Evolutionary conservation across 495 filamentous ascomycete species (phyloP).

Genomic region (Neurospora sp.): DNA sequence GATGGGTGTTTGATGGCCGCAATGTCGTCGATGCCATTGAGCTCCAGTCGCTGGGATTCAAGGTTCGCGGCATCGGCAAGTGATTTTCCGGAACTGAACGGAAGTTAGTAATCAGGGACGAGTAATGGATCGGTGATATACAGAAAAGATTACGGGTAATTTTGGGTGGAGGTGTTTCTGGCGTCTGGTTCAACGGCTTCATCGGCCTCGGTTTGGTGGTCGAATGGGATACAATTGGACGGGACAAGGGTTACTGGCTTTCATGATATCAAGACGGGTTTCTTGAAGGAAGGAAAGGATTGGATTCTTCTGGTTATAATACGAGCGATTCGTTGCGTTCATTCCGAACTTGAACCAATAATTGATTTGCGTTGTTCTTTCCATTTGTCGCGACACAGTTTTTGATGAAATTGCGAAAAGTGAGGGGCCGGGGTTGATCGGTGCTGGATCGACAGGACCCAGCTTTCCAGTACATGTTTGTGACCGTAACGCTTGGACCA

Average conservation of each 20-base stretch:
- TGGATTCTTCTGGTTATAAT: neutral
- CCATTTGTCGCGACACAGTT: neutral
- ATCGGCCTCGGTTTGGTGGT: neutral
- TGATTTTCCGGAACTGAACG: neutral
- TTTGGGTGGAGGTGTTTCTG: neutral
- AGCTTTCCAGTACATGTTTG: neutral
- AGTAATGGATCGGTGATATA: neutral
- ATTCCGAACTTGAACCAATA: neutral
- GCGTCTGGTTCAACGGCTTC: neutral
- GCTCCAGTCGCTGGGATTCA: slow-evolving; percentile 19
- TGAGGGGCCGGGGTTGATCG: neutral
- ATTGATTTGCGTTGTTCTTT: neutral
- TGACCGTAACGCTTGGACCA: neutral
- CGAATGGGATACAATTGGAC: neutral
- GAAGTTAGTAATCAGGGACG: neutral
- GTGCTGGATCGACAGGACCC: neutral
- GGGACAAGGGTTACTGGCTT: neutral
- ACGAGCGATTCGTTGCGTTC: neutral
- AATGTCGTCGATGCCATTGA: slow-evolving; percentile 18
- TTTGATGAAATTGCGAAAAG: neutral
- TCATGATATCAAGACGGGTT: neutral
- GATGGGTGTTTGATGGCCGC: slow-evolving; percentile 63
- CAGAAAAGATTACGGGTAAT: neutral
- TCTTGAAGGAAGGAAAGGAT: neutral
- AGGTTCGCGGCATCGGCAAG: slow-evolving; percentile 20